phyloP scores from a whole-genome alignment of 163 green algal genomes.

The Smithsoniella earleae region DNA sequence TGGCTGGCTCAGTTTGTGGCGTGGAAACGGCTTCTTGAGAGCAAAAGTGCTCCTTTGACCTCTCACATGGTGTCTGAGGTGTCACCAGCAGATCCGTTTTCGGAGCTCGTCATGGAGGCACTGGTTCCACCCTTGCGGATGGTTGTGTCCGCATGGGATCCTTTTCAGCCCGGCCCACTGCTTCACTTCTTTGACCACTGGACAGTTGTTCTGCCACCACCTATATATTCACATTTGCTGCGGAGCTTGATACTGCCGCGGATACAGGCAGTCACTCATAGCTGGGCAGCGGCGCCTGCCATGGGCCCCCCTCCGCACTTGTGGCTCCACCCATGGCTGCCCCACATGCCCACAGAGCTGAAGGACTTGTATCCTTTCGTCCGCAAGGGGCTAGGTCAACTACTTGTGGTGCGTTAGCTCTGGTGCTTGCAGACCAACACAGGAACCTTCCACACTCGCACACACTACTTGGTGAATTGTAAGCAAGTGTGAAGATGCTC shows the following conservation, averaged over 20 bases:
- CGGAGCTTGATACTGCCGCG: conserved; percentile 74
- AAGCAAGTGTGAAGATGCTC: too few species aligned
- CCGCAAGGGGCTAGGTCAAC: conserved; percentile 52
- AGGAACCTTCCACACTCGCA: too few species aligned
- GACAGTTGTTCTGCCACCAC: not conserved
- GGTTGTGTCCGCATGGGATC: conserved; percentile 69
- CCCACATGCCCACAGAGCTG: conserved; percentile 57
- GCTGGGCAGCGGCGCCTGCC: conserved; percentile 58
- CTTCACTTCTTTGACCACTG: conserved; percentile 46
- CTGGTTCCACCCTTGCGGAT: conserved; percentile 66
- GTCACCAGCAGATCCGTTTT: conserved; percentile 58
- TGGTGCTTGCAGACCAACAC: too few species aligned
- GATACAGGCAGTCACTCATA: conserved; percentile 58
- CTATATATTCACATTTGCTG: conserved; percentile 45
- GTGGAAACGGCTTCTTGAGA: conserved; percentile 63
- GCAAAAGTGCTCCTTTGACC: conserved; percentile 34
- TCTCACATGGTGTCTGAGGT: conserved; percentile 21
- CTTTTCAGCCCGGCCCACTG: conserved; percentile 63
- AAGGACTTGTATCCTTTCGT: conserved; percentile 77
- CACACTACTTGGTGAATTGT: too few species aligned
- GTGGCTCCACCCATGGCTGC: conserved; percentile 96
- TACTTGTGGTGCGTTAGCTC: conserved; percentile 41
- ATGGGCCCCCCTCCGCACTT: conserved; percentile 61
- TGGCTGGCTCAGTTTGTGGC: conserved; percentile 42
- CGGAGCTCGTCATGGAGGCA: conserved; percentile 53